These are phyloP conservation scores for Trichoderma sp. DNA, from an alignment of 2,329 filamentous ascomycete genomes.

Conservation along the genomic window DNA sequence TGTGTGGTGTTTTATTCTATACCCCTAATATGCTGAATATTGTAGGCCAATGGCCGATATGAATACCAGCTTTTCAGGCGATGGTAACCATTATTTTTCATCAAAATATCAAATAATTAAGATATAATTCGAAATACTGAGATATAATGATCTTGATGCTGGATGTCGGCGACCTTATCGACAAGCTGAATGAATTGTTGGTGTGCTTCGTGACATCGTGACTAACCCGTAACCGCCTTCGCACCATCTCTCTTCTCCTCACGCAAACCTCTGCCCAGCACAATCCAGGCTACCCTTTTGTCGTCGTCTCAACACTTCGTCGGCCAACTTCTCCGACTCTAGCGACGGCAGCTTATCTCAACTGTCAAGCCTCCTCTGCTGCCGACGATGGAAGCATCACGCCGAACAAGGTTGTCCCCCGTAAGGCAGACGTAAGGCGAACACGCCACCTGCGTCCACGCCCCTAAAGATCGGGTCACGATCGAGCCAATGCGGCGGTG, in stretches of 20 bases:
- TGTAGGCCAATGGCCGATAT: neutral
- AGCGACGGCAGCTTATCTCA: too few species aligned
- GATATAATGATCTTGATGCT: fast-evolving
- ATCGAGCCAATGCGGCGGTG: too few species aligned
- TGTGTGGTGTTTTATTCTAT: neutral
- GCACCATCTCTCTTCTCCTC: neutral
- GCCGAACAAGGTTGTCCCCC: neutral
- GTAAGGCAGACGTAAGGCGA: too few species aligned
- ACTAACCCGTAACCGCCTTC: neutral
- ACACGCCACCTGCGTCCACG: neutral
- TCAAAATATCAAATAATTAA: neutral
- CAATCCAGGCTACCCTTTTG: neutral
- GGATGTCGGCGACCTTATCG: neutral
- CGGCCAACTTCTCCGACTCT: neutral
- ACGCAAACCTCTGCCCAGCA: neutral
- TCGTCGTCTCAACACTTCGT: too few species aligned
- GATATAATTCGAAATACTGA: neutral
- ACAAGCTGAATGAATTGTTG: neutral
- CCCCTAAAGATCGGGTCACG: too few species aligned
- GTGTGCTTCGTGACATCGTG: neutral
- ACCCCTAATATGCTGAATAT: neutral
- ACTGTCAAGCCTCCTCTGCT: neutral
- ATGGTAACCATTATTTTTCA: neutral
- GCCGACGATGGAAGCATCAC: neutral
- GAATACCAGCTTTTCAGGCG: neutral